Conservation (phyloP, 2,329 filamentous ascomycete species). For the Aspergillus eucalypticola region DNA sequence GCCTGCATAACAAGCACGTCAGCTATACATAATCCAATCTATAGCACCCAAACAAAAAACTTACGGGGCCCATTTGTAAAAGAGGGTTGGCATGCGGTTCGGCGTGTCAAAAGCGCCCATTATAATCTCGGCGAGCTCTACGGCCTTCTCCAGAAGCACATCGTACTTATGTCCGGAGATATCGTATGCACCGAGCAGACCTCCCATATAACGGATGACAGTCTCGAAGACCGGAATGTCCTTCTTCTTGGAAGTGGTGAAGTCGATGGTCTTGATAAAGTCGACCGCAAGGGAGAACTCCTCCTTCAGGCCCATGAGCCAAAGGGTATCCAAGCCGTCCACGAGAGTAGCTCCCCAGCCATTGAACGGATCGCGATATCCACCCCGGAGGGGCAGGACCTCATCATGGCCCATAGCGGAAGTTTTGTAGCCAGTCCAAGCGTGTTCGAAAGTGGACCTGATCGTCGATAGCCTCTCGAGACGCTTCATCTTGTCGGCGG, state of each 20-base stretch:
- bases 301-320: slow-evolving; percentile 77
- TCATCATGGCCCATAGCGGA: slow-evolving; percentile 87
- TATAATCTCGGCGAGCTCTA: slow-evolving; percentile 76
- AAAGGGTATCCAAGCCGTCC: slow-evolving; percentile 78
- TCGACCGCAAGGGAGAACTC: slow-evolving; percentile 79
- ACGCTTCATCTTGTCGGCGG: slow-evolving; percentile 61
- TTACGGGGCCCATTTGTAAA: slow-evolving; percentile 73
- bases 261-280: slow-evolving; percentile 73
- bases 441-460: slow-evolving; percentile 71
- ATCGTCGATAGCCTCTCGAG: slow-evolving; percentile 65
- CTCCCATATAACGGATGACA: slow-evolving; percentile 86
- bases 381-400: slow-evolving; percentile 69
- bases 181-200: slow-evolving; percentile 82
- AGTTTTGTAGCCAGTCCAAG: slow-evolving; percentile 79
- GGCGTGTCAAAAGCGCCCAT: slow-evolving; percentile 87
- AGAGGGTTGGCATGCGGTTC: slow-evolving; percentile 85
- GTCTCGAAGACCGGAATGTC: slow-evolving; percentile 93
- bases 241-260: slow-evolving; percentile 66
- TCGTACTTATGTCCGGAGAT: slow-evolving; percentile 70
- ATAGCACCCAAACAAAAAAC: slow-evolving; percentile 21
- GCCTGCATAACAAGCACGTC: neutral
- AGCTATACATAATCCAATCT: neutral
- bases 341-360: slow-evolving; percentile 88
- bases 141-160: slow-evolving; percentile 72
- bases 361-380: slow-evolving; percentile 77